phyloP scores from a whole-genome alignment of 176 grass and related monocot species.

The Musa beccarii region DNA sequence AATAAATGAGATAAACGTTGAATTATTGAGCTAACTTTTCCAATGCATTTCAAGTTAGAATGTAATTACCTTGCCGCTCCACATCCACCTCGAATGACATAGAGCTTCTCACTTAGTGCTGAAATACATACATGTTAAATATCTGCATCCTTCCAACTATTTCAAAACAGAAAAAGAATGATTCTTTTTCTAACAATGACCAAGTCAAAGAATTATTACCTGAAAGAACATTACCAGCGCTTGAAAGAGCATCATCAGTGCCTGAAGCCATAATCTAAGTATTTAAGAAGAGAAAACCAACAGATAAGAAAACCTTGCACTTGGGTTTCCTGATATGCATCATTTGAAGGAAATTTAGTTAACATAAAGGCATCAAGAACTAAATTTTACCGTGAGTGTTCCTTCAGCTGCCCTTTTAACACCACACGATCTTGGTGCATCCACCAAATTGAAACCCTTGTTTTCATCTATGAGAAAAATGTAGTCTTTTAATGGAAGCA shows the following conservation, averaged over 20 bases:
- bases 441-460: constrained; percentile 63
- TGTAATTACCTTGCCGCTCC: constrained; percentile 82
- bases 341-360: constrained; percentile 11
- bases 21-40: neutral
- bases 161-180: neutral
- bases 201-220: constrained; percentile 36
- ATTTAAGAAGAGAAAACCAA: constrained; percentile 18
- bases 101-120: constrained; percentile 92
- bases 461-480: constrained; percentile 46
- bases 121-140: constrained; percentile 22
- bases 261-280: constrained; percentile 83
- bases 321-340: neutral
- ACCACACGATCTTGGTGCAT: constrained; percentile 89
- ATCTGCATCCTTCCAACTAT: neutral
- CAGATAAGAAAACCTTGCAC: constrained; percentile 5
- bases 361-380: constrained; percentile 17
- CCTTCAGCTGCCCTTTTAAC: constrained; percentile 89
- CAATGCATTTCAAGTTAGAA: constrained; percentile 7
- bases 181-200: neutral
- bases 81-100: constrained; percentile 95
- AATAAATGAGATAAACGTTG: constrained; percentile 4
- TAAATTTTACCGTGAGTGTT: constrained; percentile 60
- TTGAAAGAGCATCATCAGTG: constrained; percentile 67
- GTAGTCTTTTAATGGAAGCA: neutral
- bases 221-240: constrained; percentile 53